phyloP scores from a whole-genome alignment of 768 basidiomycete species.

The Strobilomyces confusus region DNA sequence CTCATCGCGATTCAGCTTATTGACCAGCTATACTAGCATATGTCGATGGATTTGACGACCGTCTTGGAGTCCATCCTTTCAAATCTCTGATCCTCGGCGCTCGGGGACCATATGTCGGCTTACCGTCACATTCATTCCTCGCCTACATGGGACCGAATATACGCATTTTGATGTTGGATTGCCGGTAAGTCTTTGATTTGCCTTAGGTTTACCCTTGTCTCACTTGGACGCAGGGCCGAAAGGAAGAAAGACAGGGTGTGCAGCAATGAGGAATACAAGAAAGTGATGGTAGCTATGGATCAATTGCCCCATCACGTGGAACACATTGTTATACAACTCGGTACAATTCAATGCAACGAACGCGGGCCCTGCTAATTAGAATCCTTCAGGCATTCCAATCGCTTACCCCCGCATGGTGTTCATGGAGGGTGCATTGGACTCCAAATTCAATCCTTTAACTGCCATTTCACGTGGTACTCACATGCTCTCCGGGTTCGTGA shows the following conservation, averaged over 20 bases:
- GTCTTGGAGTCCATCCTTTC: conserved; percentile 57
- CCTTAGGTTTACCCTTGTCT: background rate
- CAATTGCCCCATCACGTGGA: conserved; percentile 63
- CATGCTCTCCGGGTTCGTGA: conserved; percentile 75
- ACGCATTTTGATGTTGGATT: conserved; percentile 73
- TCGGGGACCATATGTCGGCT: conserved; percentile 72
- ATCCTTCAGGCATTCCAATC: conserved; percentile 60
- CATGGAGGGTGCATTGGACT: conserved; percentile 72
- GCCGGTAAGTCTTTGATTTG: conserved; percentile 49
- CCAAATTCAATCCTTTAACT: conserved; percentile 81
- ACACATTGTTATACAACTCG: conserved; percentile 81
- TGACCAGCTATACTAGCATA: conserved; percentile 13
- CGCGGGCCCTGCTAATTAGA: background rate
- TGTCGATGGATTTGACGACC: conserved; percentile 68
- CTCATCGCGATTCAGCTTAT: background rate
- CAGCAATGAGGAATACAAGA: conserved; percentile 66
- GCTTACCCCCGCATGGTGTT: conserved; percentile 95
- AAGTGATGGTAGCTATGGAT: conserved; percentile 60
- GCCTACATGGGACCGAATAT: conserved; percentile 76
- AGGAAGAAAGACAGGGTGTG: conserved; percentile 80
- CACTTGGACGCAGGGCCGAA: conserved; percentile 59
- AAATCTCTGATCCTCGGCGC: conserved; percentile 73
- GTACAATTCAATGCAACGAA: conserved; percentile 30
- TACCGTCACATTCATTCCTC: conserved; percentile 80
- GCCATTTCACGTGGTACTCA: conserved; percentile 66